These are phyloP conservation scores for Saccharomycopsis vini DNA, from an alignment of 805 yeast species.

Conservation along the genomic window DNA sequence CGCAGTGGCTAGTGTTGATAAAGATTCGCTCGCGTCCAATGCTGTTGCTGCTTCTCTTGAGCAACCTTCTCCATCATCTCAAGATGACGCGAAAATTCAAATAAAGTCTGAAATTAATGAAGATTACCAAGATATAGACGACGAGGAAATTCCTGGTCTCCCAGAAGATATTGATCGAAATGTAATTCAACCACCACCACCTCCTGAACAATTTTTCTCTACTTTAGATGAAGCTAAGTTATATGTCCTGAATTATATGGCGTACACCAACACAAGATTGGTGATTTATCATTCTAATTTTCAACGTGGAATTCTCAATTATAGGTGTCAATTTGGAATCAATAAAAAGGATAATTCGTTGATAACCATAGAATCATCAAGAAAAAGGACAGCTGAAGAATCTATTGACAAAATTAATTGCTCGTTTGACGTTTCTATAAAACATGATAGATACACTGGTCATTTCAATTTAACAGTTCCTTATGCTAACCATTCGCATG, in stretches of 20 bases:
- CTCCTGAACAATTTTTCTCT: slow-evolving; percentile 8
- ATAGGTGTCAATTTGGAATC: slow-evolving; percentile 9
- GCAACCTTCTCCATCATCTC: background rate
- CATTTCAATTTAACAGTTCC: slow-evolving; percentile 11
- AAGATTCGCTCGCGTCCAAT: background rate
- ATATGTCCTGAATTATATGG: slow-evolving; percentile 11
- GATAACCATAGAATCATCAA: background rate
- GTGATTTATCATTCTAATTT: slow-evolving; percentile 12
- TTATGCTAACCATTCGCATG: slow-evolving; percentile 14
- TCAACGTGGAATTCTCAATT: slow-evolving; percentile 10
- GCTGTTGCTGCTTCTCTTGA: background rate
- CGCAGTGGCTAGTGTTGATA: background rate
- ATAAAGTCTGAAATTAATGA: background rate
- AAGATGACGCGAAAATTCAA: background rate
- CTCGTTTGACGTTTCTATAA: slow-evolving; percentile 10
- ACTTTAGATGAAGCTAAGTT: slow-evolving; percentile 11
- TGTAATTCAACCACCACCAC: slow-evolving; percentile 14
- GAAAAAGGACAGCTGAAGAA: background rate
- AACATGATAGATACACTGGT: slow-evolving; percentile 6
- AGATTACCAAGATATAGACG: background rate
- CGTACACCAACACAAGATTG: slow-evolving; percentile 9
- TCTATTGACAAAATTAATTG: slow-evolving; percentile 7
- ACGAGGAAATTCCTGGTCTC: background rate
- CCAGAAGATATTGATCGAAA: background rate
- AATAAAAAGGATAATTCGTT: background rate